Base-by-base conservation (phyloP, 2,329 filamentous ascomycete genomes). In the Colletotrichum horii region DNA sequence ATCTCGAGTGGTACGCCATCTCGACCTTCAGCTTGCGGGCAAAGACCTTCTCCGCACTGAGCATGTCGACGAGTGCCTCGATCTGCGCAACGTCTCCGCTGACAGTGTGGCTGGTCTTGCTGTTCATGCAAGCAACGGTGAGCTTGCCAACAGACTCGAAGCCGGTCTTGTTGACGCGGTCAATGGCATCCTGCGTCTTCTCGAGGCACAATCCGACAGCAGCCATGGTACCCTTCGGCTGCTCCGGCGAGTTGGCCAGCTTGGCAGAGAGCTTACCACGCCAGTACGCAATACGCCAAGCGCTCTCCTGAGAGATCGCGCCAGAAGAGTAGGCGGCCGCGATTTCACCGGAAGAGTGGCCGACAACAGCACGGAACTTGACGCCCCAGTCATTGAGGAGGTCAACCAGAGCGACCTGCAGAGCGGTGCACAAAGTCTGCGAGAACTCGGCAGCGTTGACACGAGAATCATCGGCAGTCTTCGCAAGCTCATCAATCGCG, bases 221-320 rank as follows among this genome's bases (percentile, higher is more conserved):
- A 0, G 43, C 43, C 43, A 48, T 48, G 0, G n/a, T 48, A 4
- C 43, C 43, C 43, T 48, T 48, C 11, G 43, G 43, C 43, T 48
- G 43, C 11, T 48, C 43, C n/a, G 43, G 43, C 6, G 66, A 68
- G 15, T 24, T 48, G n/a, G 32, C 52, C 66, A 68, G 12, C 22
- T 58, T 68, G 5, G 84, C 83, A 55, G 80, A 81, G n/a, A 87
- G 83, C 34, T 85, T 83, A 3, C 86, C 88, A 16, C 88, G 83
- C 76, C 86, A 85, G 79, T 90, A 92, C 0, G 89, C 89, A 12
- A 88, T 84, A 0, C 83, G 79, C 84, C 85, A 87, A 6, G 86
- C 87, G 7, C 79, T 79, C 64, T 84, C 78, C n/a, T 80, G 83
- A 2, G 83, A 81, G 3, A 85, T 62, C 4, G 71, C 76, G 2